Percentiles rank a stretch among this genome's conserved stretches.
Evolutionary conservation across 306 rosid genomes (phyloP).

Genomic region (Ormosia semicastrata): DNA sequence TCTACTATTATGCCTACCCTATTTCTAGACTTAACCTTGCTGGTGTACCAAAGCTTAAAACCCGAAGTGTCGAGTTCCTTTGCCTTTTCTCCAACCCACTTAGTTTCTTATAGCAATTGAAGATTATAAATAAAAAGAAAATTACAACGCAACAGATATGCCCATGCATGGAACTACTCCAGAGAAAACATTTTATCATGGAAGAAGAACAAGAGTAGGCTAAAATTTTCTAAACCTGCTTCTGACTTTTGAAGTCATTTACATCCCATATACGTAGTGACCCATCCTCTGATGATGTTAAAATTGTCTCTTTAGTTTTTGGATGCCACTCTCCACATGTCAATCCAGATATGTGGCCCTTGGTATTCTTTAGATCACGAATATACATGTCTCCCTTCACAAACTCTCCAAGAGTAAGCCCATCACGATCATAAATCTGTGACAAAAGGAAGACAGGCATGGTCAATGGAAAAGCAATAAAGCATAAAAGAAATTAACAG

Average conservation of each 20-base stretch:
- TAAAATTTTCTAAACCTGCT: conserved; percentile 55
- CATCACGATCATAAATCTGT: conserved; percentile 97
- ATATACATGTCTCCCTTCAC: conserved; percentile 96
- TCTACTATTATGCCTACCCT: too few species aligned
- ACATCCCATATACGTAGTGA: conserved; percentile 96
- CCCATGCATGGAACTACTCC: not conserved
- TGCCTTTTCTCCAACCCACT: too few species aligned
- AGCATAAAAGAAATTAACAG: not conserved
- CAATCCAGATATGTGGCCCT: conserved; percentile 94
- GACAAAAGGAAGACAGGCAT: not conserved
- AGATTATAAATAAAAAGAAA: not conserved
- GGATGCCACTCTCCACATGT: conserved; percentile 98
- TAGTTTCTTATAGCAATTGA: too few species aligned
- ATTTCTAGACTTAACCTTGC: too few species aligned
- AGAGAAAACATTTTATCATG: not conserved
- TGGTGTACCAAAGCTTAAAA: too few species aligned
- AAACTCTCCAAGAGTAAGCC: conserved; percentile 93
- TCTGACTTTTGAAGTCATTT: conserved; percentile 91
- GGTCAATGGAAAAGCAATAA: not conserved
- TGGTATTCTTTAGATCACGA: conserved; percentile 92
- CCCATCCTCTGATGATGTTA: conserved; percentile 96
- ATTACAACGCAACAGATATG: not conserved
- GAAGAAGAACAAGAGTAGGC: not conserved
- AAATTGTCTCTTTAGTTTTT: conserved; percentile 71
- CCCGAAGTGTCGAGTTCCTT: too few species aligned